Evolutionary conservation across 2,329 filamentous ascomycete species (phyloP), one percentile per base, ranked within the genome.

Genomic region (Tolypocladium pustulatum): DNA sequence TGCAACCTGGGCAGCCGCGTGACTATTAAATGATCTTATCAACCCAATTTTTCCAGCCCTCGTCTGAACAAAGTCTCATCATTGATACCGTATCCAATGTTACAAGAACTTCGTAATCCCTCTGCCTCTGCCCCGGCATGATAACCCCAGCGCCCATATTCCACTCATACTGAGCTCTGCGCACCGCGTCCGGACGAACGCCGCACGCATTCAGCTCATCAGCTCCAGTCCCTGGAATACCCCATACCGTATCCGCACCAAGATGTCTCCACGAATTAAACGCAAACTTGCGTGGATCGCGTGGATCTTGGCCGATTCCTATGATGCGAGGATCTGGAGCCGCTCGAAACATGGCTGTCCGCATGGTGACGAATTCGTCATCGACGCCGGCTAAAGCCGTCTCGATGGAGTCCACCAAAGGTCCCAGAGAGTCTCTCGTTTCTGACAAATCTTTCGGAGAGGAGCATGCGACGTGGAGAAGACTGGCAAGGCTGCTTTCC

Each of bases 231-330:
- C 69, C 70, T 0, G 70, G 66, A 15, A 73, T 64, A 8, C 54
- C 34, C 67, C 75, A 78, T 60, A 68, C 63, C 6, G 72, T 69
- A 59, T 78, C 74, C 27, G 71, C 73, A 1, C 76, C 76, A 61
- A 78, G 73, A 58, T 72, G 69, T 9, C 74, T 68, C 76, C 76
- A 78, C 5, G 75, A 77, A 61, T 78, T 78, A 67, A 78, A 75
- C 13, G 71, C 71, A 43, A 78, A 67, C 46, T 71, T 68, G 55
- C 71, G 68, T 2, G 73, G 70, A 53, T 72, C 69, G n/a, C 73
- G 67, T 30, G 75, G 73, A 59, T 76, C 74, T 58, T 74, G 71
- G 22, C 71, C 69, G 27, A 77, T 67, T 17, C 75, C 75, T 38
- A 77, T 63, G 40, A 66, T 64, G 10, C 75, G 73, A 46, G 75